Base-by-base conservation (phyloP, 2,329 filamentous ascomycete species). In the Colletotrichum graminicola region DNA sequence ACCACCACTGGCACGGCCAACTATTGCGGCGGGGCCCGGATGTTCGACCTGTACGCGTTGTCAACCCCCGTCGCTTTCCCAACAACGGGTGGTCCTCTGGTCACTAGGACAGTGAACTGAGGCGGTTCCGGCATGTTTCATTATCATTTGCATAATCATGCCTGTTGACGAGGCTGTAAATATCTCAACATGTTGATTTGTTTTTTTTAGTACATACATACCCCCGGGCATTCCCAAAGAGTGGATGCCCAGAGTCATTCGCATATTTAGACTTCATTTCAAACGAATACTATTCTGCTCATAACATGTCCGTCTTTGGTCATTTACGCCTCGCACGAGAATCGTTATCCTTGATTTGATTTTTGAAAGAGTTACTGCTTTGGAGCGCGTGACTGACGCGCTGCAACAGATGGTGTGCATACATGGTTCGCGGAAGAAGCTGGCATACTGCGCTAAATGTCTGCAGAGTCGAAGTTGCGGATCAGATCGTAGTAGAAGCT, bases 11-110 rank as follows among this genome's bases (percentile, higher is more conserved):
- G 75, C 51, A 75, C 75, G 14, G 77, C 67, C 12, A 74, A 76
- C 49, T 79, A 67, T 34, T 82, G 80, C 64, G 80, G 80, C 36
- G 80, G 75, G 0, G 62, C 75, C 1, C 78, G 77, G 60, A 78
- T 78, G 78, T 79, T 81, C 71, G 79, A 81, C 73, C 61, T 81
- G 29, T 81, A 80, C 70, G 78, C 73, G 5, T 39, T 75, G 21
- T 61, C 62, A 32, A 73, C 73, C 5, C 63, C 66, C 1, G 72
- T 74, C 8, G 67, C 52, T 12, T 75, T 75, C 59, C 75, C 75
- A 5, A 76, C 75, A 11, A 76, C 75, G 18, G 75, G 75, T 16
- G 75, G 75, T 14, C 74, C 74, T 5, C 49, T 75, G 41, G 61
- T 70, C 55, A 72, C 70, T 10, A 45, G 57, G 29, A 71, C 68